Evolutionary conservation across 441 rosid species (phyloP), one percentile per base, ranked within the genome.

Genomic region (Iberis amara): DNA sequence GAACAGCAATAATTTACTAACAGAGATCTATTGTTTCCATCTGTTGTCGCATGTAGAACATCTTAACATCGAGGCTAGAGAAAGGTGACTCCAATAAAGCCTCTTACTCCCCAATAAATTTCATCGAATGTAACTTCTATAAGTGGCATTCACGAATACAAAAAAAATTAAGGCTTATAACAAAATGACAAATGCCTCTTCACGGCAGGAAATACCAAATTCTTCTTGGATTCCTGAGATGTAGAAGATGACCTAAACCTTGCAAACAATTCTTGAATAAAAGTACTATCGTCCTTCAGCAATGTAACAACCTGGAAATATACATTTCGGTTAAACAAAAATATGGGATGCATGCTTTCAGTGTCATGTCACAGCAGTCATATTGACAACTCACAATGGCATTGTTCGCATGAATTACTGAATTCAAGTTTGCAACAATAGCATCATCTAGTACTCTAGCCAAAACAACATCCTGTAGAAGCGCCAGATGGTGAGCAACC

Each of bases 381-480:
- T 50, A 51, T 24, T 11, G 41, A 50, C 57, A 63, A 69, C 89
- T 94, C 80, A 94, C 99, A 70, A 78, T 58, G 47, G 95, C 95
- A 80, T 94, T 94, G 71, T 94, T 89, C 37, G 80, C 73, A 62
- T 94, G 94, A 70, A 94, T 89, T 62, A 87, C 82, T 57, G 96
- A 85, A 73, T 87, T 94, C 67, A 94, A 84, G 69, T 72, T 85
- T 56, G 86, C 89, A 71, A 77, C 71, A 26, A 87, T 85, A 33
- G 89, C 83, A 65, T 94, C 99, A 73, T 94, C 97, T 83, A 90
- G 65, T 26, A 78, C 76, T 78, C 96, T 83, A 50, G 96, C 89
- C 90, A 94, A 75, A 73, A 94, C 87, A 63, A 89, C 95, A 74
- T 94, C 97, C 99, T 94, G 69, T 52, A 81, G 73, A 39, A 49